Evolutionary conservation across 257 asterid genomes (phyloP).

Genomic region (Solanum piurae): DNA sequence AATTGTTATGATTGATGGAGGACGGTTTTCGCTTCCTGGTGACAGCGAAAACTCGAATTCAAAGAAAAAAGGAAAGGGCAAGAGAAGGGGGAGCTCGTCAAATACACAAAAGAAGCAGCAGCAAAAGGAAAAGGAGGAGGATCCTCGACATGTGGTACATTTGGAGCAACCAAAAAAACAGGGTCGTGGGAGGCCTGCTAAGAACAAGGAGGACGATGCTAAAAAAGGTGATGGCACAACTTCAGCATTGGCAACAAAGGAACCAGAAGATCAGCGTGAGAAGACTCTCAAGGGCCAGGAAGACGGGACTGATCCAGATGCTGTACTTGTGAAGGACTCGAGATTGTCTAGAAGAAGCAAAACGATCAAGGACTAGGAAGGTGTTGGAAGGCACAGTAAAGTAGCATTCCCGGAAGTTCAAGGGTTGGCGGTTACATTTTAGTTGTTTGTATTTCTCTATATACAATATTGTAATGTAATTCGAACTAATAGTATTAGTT

Average conservation of each 20-base stretch:
- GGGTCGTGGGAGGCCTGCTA: not conserved
- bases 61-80: not conserved
- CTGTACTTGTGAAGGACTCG: not conserved
- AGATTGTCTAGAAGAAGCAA: not conserved
- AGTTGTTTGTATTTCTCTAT: not conserved
- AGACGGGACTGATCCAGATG: not conserved
- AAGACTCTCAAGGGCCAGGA: not conserved
- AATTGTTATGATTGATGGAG: not conserved
- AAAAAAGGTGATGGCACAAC: not conserved
- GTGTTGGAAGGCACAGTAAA: not conserved
- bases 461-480: not conserved
- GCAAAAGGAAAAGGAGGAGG: not conserved
- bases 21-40: not conserved
- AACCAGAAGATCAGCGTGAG: not conserved
- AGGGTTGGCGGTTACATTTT: not conserved
- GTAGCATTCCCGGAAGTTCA: not conserved
- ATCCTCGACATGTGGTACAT: not conserved
- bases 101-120: not conserved
- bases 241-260: not conserved
- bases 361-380: slow-evolving; percentile 1
- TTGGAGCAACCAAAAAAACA: not conserved
- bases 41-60: not conserved
- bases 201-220: not conserved
- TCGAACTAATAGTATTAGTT: not conserved
- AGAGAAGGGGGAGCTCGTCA: not conserved